These are phyloP conservation scores for Glarea lozoyensis DNA, from an alignment of 495 filamentous ascomycete genomes.

Conservation along the genomic window DNA sequence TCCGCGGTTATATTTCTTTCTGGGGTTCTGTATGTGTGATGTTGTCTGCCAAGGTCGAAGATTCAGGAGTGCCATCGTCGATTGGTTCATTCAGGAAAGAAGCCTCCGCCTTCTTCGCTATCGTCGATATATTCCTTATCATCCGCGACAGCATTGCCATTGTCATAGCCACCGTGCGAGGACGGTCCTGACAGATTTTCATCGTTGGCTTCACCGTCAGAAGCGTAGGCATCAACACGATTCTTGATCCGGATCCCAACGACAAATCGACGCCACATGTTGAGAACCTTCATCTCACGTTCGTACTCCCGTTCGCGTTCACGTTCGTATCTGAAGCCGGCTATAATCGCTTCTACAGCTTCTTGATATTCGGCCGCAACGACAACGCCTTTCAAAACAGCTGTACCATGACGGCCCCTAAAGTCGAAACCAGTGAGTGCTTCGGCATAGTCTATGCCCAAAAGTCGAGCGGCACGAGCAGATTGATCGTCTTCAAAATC, in stretches of 20 bases:
- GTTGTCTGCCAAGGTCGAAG: too few relatives aligned
- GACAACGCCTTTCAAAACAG: constrained; percentile 66
- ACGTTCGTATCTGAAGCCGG: constrained; percentile 52
- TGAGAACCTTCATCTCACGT: constrained; percentile 47
- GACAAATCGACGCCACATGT: constrained; percentile 70
- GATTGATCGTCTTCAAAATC: constrained; percentile 46
- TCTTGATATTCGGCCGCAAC: constrained; percentile 63
- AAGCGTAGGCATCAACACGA: constrained; percentile 56
- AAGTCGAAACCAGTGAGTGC: constrained; percentile 89
- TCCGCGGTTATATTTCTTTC: too few relatives aligned
- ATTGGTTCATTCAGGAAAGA: constrained; percentile 21
- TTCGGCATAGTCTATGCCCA: constrained; percentile 80
- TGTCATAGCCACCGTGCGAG: constrained; percentile 20
- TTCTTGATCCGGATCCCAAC: constrained; percentile 68
- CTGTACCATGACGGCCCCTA: constrained; percentile 70
- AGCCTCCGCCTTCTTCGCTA: constrained; percentile 27
- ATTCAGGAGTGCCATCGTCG: too few relatives aligned
- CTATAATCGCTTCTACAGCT: constrained; percentile 58
- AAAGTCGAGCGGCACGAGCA: constrained; percentile 60
- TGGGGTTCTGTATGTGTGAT: too few relatives aligned
- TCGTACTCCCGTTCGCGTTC: constrained; percentile 46
- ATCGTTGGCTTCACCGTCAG: constrained; percentile 36
- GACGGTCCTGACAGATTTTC: constrained; percentile 11
- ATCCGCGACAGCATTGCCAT: constrained; percentile 21
- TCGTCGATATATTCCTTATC: constrained; percentile 20